phyloP scores from a whole-genome alignment of 73 alveolate genomes.

The Tetrahymena malaccensis region DNA sequence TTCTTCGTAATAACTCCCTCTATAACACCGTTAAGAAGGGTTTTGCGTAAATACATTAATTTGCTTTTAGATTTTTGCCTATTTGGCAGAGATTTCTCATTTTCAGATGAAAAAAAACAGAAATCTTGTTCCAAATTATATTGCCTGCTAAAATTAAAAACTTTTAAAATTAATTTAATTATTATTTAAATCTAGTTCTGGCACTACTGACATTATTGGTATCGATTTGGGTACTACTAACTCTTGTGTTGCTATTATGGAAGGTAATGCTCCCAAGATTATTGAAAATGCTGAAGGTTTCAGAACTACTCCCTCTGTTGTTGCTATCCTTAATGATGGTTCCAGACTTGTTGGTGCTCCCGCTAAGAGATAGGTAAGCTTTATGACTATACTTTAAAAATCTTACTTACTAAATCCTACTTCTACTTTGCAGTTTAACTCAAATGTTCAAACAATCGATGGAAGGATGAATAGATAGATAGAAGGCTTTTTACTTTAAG shows the following conservation, averaged over 20 bases:
- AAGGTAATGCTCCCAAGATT: slow-evolving; percentile 82
- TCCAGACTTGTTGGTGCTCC: slow-evolving; percentile 79
- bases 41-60: background rate
- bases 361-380: slow-evolving; percentile 63
- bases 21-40: background rate
- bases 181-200: background rate
- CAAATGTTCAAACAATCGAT: background rate
- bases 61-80: background rate
- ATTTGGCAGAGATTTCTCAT: background rate
- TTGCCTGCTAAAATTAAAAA: background rate
- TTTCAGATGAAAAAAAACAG: background rate
- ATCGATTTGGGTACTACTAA: slow-evolving; percentile 98
- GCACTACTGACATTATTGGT: slow-evolving; percentile 69
- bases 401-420: background rate
- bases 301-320: slow-evolving; percentile 97
- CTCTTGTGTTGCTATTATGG: slow-evolving; percentile 97
- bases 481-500: background rate
- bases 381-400: background rate
- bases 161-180: background rate
- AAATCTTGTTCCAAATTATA: background rate
- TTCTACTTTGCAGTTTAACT: background rate
- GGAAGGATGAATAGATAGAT: too few relatives aligned
- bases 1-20: background rate
- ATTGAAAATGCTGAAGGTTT: slow-evolving; percentile 95
- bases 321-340: slow-evolving; percentile 83